Evolutionary conservation across 228 moss, liverwort and hornwort genomes (phyloP).

Genomic region (Sphagnum fallax): DNA sequence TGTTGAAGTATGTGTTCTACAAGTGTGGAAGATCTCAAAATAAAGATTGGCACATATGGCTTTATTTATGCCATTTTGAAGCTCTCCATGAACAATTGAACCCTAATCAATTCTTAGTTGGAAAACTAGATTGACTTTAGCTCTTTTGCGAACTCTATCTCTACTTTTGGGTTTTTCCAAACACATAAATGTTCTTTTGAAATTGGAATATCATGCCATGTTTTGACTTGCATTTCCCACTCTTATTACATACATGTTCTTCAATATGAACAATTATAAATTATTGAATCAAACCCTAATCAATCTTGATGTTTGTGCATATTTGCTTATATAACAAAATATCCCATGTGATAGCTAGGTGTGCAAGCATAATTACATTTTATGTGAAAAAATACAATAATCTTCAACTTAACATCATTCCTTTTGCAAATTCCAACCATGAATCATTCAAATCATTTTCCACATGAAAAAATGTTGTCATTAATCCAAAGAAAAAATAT

Average conservation of each 20-base stretch:
- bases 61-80: conserved; percentile 48
- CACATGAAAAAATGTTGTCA: conserved; percentile 92
- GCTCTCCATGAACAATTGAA: conserved; percentile 71
- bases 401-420: conserved; percentile 35
- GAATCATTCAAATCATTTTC: conserved; percentile 91
- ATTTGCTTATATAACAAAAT: background rate
- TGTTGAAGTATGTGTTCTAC: background rate
- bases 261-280: background rate
- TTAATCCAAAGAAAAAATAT: conserved; percentile 80
- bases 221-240: conserved; percentile 57
- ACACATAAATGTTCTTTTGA: conserved; percentile 79
- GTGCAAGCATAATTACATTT: background rate
- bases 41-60: conserved; percentile 19
- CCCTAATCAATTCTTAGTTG: conserved; percentile 94
- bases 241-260: background rate
- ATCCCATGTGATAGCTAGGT: background rate
- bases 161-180: conserved; percentile 70
- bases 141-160: conserved; percentile 75
- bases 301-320: too few species aligned
- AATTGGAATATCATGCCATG: conserved; percentile 72
- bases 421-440: conserved; percentile 83
- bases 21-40: background rate
- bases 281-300: background rate
- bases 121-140: conserved; percentile 53
- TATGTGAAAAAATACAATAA: background rate